Percentiles rank a stretch among this genome's conserved stretches.
These are phyloP conservation scores for Mrakia gelida DNA, from an alignment of 768 basidiomycete species.

Conservation along the genomic window DNA sequence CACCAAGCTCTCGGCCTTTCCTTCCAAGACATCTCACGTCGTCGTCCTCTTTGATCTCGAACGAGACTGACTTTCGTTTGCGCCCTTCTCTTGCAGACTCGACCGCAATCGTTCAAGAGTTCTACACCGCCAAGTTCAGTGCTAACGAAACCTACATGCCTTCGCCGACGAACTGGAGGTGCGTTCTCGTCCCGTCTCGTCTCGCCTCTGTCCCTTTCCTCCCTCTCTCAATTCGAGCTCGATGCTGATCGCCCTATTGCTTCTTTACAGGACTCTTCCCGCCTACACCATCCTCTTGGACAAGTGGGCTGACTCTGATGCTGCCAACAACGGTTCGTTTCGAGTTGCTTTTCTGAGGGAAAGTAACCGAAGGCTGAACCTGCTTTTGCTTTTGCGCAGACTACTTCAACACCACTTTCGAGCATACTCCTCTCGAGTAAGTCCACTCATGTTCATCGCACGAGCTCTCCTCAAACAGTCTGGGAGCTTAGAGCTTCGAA, in stretches of 20 bases:
- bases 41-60: neutral
- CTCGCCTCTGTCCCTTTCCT: no score
- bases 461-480: neutral
- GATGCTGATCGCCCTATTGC: neutral
- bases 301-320: slow-evolving; percentile 91
- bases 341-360: neutral
- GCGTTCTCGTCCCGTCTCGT: neutral
- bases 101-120: slow-evolving; percentile 1
- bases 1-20: no score
- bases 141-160: slow-evolving; percentile 8
- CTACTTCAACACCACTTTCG: slow-evolving; percentile 74
- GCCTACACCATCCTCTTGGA: slow-evolving; percentile 58
- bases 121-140: slow-evolving; percentile 22
- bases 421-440: slow-evolving; percentile 47
- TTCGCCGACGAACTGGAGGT: slow-evolving; percentile 31
- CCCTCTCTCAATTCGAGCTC: neutral
- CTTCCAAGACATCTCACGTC: no score
- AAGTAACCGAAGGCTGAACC: neutral
- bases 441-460: neutral
- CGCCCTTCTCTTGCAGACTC: neutral
- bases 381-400: slow-evolving; percentile 40
- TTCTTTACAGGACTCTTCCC: slow-evolving; percentile 33
- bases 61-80: neutral
- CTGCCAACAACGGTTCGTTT: slow-evolving; percentile 64
- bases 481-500: neutral